Base-by-base conservation (phyloP, 176 grass and related monocot species). In the Oryza longistaminata region DNA sequence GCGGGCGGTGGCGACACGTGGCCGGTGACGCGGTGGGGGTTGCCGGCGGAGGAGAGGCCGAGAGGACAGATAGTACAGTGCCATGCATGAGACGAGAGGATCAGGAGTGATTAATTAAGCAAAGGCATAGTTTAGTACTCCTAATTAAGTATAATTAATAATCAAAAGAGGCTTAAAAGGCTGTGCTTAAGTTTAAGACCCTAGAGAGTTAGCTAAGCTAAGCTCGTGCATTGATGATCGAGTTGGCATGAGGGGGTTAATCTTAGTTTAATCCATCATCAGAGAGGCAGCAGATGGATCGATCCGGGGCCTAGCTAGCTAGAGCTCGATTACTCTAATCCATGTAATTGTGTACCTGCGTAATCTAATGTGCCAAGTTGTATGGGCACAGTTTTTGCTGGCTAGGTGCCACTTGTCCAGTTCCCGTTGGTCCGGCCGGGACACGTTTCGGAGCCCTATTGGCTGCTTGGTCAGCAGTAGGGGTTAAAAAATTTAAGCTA, bases 381-480 rank as follows among this genome's bases (percentile, higher is more conserved):
- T 27, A 25, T 9, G 0, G 39, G 21, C 21, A 52, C 43, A 66
- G 33, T 70, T 26, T 68, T 48, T 31, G 49, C 73, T 85, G 12
- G 11, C 9, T 19, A 19, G 0, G 1, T 50, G 24, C 64, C 89
- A 81, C 85, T 74, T 91, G 85, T 91, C 81, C 44, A 66, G 70
- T 29, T 91, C 64, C 13, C 0, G 19, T 91, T 84, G 81, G 85
- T 33, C 2, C 1, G 0, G 6, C 0, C 0, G 0, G 49, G 70
- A 75, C 89, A 91, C 85, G 89, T 91, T 87, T 91, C 89, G 85
- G 81, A 26, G 29, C 26, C 6, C 42, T 9, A 84, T 9, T 83
- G 76, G 81, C 19, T 76, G 29, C 16, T 3, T 83, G 52, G 27
- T 24, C 9, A 49, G 3, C 39, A 0, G 5, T 3, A n/a, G 0